Base-by-base conservation (phyloP, 192 early-diverging fungal genomes). In the Backusella macrospora region DNA sequence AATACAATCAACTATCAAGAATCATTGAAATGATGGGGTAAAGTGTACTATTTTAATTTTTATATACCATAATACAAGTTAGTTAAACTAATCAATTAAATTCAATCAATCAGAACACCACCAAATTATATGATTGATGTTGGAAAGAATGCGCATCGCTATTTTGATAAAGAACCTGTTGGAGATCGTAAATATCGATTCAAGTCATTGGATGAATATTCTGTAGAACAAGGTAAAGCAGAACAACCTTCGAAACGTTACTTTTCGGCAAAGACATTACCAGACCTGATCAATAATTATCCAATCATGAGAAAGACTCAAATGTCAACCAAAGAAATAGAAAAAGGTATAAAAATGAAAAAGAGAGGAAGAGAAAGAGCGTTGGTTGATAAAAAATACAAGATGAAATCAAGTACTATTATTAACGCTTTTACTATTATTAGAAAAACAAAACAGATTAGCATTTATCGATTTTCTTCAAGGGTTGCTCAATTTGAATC, bases 231-330 rank as follows among this genome's bases (percentile, higher is more conserved):
- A 71, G 91, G 88, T n/a, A 87, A 81, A n/a, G 80, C 86, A 2
- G 96, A 98, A 73, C 95, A 96, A 80, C 94, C 93, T 10, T 95
- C 95, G 34, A 98, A 98, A 75, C 87, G 92, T 52, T 99, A 98
- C 78, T 96, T 98, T 77, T 80, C 85, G 15, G 97, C 95, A 10
- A 92, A 83, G 0, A 95, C 95, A 5, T 80, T 99, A 21, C 85
- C 89, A 0, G 96, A 99, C 73, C 89, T 99, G 42, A 90, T 99
- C 68, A 92, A 86, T 34, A 84, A 84, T 45, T 97, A 96, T 76
- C 97, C 97, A 1, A 86, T 95, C 70, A 81, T 86, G 44, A 87
- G 90, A 43, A 92, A 87, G 42, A 89, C 87, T 0, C 75, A 74
- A 14, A 78, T 90, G 63, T 86, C 86, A 0, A 69, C 73, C 4